Percentiles rank a stretch among this genome's conserved stretches.
Evolutionary conservation across 2,329 filamentous ascomycete species (phyloP).

Genomic region (Podosphaera xanthii): DNA sequence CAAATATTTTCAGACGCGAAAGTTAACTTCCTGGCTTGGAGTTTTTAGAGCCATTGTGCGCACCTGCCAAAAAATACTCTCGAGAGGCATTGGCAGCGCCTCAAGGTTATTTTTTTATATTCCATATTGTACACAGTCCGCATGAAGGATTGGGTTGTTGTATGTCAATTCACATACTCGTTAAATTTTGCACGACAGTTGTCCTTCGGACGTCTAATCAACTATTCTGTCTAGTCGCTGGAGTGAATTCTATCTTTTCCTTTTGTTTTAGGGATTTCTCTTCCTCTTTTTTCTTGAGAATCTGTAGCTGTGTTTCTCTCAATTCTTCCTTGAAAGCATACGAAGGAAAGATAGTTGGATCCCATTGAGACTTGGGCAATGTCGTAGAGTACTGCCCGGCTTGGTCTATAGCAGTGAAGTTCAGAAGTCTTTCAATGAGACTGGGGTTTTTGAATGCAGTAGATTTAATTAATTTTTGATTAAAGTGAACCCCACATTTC

Average conservation of each 20-base stretch:
- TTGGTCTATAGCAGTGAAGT: conserved; percentile 35
- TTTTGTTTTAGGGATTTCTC: conserved; percentile 14
- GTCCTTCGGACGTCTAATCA: neutral
- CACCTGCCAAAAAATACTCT: too few species aligned
- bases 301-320: conserved; percentile 22
- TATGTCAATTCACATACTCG: too few species aligned
- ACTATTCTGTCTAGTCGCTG: conserved; percentile 39
- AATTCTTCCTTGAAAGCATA: conserved; percentile 29
- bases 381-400: conserved; percentile 44
- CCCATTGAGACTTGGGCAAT: conserved; percentile 30
- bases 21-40: too few species aligned
- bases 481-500: conserved; percentile 55
- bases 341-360: conserved; percentile 31
- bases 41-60: too few species aligned
- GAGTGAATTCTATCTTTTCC: conserved; percentile 15
- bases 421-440: conserved; percentile 48
- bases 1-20: too few species aligned
- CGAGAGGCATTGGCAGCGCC: too few species aligned
- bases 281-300: conserved; percentile 14
- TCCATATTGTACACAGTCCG: too few species aligned
- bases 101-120: too few species aligned
- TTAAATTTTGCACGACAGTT: neutral
- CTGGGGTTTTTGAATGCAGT: conserved; percentile 48
- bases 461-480: conserved; percentile 45
- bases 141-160: too few species aligned